Evolutionary conservation across 2,329 filamentous ascomycete species (phyloP).

Genomic region (Cordyceps fumosorosea): DNA sequence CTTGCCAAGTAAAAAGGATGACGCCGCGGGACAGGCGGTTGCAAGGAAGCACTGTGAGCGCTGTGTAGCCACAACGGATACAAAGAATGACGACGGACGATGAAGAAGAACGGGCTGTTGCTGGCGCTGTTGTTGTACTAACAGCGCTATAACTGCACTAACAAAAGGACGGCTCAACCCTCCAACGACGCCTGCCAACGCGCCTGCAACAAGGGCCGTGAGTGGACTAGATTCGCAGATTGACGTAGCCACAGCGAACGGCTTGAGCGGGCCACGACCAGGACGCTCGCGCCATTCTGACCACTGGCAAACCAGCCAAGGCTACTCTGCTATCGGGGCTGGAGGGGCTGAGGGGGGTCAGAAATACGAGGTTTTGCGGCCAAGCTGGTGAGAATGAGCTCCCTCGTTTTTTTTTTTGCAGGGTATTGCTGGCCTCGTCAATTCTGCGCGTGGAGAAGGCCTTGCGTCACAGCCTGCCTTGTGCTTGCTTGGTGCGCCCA

Average conservation of each 20-base stretch:
- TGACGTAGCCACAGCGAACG: background rate
- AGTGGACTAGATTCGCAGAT: background rate
- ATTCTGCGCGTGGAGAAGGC: background rate
- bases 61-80: background rate
- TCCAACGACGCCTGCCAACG: background rate
- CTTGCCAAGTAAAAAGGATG: background rate
- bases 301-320: background rate
- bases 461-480: background rate
- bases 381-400: background rate
- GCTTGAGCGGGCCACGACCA: background rate
- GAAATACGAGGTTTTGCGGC: constrained; percentile 13
- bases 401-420: background rate
- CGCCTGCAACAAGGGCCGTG: background rate
- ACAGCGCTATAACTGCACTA: background rate
- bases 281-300: background rate
- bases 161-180: background rate
- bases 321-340: background rate
- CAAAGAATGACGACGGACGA: background rate
- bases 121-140: background rate
- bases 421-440: background rate
- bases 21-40: background rate
- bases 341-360: background rate
- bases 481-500: background rate
- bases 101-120: background rate
- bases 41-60: background rate